Conservation (phyloP, 257 asterid genomes). For the Solanum neorickii region DNA sequence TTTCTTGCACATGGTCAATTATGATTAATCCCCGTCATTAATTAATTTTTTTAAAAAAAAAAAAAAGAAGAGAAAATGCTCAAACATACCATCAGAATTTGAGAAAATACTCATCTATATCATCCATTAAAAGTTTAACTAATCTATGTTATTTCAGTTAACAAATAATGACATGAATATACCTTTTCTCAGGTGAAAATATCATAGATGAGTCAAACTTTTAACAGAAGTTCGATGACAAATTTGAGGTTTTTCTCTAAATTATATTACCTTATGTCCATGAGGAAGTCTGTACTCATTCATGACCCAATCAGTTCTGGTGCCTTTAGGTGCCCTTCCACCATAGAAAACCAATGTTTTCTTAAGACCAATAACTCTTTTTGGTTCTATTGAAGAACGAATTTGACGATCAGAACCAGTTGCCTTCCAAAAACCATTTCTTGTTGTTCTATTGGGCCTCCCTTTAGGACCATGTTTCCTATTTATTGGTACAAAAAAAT, state of each 20-base stretch:
- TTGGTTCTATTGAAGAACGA: conserved; percentile 27
- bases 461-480: conserved; percentile 63
- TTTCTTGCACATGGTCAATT: too few relatives aligned
- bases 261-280: conserved; percentile 25
- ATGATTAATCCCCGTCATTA: too few relatives aligned
- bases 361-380: conserved; percentile 37
- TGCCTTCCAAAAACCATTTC: conserved; percentile 75
- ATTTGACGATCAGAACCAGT: conserved; percentile 74
- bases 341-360: conserved; percentile 67
- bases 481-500: conserved; percentile 61
- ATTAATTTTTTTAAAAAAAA: too few relatives aligned
- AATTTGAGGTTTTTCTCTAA: not conserved
- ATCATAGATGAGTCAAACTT: too few relatives aligned
- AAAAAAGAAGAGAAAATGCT: too few relatives aligned
- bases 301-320: conserved; percentile 80
- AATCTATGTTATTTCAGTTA: too few relatives aligned
- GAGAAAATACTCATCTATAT: too few relatives aligned
- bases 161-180: too few relatives aligned
- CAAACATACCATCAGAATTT: too few relatives aligned
- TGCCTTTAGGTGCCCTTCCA: conserved; percentile 78
- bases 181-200: too few relatives aligned
- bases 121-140: too few relatives aligned
- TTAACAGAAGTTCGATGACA: too few relatives aligned
- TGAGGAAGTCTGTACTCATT: conserved; percentile 70
- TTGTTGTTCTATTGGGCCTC: conserved; percentile 59